A percentile compares a stretch with the other conserved stretches of the same genome.
Conservation (phyloP, 768 basidiomycete species). For the Russula sp. region DNA sequence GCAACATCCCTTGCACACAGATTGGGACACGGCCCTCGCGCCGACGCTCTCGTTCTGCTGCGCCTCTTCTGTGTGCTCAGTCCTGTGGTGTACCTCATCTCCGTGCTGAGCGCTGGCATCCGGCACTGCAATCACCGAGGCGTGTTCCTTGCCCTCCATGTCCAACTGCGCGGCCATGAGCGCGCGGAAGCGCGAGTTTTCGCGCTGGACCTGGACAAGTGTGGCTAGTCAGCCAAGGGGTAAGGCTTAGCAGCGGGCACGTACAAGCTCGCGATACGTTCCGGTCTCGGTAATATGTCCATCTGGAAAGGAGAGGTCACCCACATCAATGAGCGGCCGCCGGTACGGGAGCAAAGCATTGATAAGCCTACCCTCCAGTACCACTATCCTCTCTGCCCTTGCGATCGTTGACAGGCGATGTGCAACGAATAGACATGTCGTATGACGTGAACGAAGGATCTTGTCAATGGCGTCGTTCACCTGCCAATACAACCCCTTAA, state of each 20-base stretch:
- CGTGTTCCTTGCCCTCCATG: conserved; percentile 32
- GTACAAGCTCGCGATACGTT: conserved; percentile 68
- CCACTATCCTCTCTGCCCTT: conserved; percentile 82
- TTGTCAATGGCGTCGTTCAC: conserved; percentile 90
- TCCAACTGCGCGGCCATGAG: conserved; percentile 88
- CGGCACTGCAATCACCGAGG: not conserved
- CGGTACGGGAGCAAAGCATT: not conserved
- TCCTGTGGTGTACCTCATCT: not conserved
- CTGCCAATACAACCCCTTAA: conserved; percentile 29
- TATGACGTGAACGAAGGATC: conserved; percentile 70
- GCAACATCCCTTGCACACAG: not conserved
- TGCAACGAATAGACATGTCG: conserved; percentile 85
- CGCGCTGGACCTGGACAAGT: conserved; percentile 46
- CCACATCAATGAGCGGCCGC: not conserved
- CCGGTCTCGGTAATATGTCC: conserved; percentile 81
- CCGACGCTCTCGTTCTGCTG: not conserved
- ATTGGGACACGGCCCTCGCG: not conserved
- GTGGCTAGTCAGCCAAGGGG: not conserved
- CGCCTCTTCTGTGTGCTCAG: not conserved
- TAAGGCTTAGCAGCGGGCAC: not conserved
- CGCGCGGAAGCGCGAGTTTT: conserved; percentile 73
- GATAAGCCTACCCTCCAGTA: conserved; percentile 63
- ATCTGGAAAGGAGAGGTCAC: conserved; percentile 34
- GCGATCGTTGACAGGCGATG: conserved; percentile 89
- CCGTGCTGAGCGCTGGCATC: not conserved